Conservation (phyloP, 2,329 filamentous ascomycete species). For the Cladosporium velox region DNA sequence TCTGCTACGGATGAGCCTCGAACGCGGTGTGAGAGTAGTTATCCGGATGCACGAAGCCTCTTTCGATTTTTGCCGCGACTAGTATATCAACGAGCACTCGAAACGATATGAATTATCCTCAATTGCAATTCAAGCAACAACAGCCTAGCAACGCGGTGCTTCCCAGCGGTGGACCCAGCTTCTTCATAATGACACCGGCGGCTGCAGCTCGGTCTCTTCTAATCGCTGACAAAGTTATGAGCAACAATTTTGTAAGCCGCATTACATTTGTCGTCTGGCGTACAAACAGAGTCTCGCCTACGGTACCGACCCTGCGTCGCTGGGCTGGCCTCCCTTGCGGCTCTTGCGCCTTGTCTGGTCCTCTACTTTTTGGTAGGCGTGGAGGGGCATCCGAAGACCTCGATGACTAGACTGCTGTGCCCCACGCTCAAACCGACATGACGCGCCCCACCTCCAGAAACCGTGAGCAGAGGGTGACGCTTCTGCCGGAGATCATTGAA, state of each 20-base stretch:
- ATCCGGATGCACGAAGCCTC: not conserved
- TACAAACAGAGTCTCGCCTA: not conserved
- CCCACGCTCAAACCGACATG: not conserved
- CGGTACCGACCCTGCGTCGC: not conserved
- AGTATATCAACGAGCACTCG: not conserved
- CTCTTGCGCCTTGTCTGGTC: not conserved
- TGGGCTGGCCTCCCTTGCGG: not conserved
- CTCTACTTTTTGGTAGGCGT: not conserved
- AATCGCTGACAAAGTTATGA: conserved; percentile 20
- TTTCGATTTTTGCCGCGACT: conserved; percentile 1
- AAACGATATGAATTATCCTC: not conserved
- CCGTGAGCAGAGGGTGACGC: not conserved
- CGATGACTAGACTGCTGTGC: not conserved
- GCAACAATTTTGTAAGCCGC: conserved; percentile 5
- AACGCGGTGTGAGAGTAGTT: not conserved
- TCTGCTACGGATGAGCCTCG: conserved; percentile 1
- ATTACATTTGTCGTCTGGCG: not conserved
- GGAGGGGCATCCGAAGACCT: conserved; percentile 9
- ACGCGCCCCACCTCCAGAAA: conserved; percentile 1
- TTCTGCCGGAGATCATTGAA: not conserved
- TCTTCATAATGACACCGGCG: conserved; percentile 18
- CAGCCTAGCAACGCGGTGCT: conserved; percentile 15
- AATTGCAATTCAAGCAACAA: not conserved
- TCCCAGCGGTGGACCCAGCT: conserved; percentile 1
- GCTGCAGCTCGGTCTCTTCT: conserved; percentile 20